Base-by-base conservation (phyloP, 495 filamentous ascomycete genomes). In the Aspergillus cristatus region DNA sequence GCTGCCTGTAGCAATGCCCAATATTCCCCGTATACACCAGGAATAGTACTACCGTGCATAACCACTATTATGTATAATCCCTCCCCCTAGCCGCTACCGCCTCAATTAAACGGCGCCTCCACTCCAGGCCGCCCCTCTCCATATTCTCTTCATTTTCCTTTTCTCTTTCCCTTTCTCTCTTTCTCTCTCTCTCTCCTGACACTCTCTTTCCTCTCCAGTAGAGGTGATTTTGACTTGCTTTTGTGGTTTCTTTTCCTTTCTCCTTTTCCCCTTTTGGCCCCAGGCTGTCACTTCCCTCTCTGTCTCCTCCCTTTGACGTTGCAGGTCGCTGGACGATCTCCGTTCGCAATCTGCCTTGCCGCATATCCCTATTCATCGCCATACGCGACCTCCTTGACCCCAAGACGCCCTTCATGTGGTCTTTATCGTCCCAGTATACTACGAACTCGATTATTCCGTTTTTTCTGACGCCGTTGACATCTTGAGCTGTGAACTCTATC, bases 381-480 rank as follows among this genome's bases (percentile, higher is more conserved):
- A n/a, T n/a, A n/a, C n/a, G n/a, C n/a, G n/a, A n/a, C 41, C 35
- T 26, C 35, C 34, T 14, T 18, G 32, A 30, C 34, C 18, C 29
- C 35, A 47, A 46, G 37, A 44, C 46, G 61, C 58, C 61, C 63
- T 65, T 63, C 62, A 67, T 67, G 63, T 60, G 59, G 41, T 42
- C 41, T 45, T 54, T 47, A 54, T 46, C 51, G 54, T 53, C 41
- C 34, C 48, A 45, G 35, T 53, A 41, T 40, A 57, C 33, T 18
- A 41, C 36, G 34, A 33, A 37, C 28, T 48, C 32, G n/a, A n/a
- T n/a, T n/a, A n/a, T 24, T 24, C 20, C 20, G 20, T 4, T 8
- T 24, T 24, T 8, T 24, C 20, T 24, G 20, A 8, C 8, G 20
- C 20, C 8, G 20, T n/a, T n/a, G n/a, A n/a, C n/a, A n/a, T n/a